A percentile compares a stretch with the other conserved stretches of the same genome.
Evolutionary conservation across 2,329 filamentous ascomycete genomes (phyloP).

Genomic region (Sporothrix pallida): DNA sequence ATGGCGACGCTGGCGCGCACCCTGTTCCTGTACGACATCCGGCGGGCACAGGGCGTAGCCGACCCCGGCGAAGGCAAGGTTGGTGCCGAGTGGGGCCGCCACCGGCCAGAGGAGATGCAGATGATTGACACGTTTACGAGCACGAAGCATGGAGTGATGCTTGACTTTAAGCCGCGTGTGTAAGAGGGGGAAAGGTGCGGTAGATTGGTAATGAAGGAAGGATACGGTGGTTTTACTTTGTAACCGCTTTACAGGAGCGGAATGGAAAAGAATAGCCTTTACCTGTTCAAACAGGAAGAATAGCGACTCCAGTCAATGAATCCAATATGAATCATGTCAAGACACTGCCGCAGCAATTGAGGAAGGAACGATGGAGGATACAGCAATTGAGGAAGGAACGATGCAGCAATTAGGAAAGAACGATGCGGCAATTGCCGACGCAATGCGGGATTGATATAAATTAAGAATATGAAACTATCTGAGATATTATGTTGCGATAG

Average conservation of each 20-base stretch:
- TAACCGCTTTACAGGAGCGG: no score
- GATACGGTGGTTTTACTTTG: background rate
- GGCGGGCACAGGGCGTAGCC: slow-evolving; percentile 54
- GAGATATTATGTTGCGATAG: background rate
- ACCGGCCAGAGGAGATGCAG: slow-evolving; percentile 68
- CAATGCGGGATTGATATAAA: background rate
- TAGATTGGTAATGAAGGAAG: background rate
- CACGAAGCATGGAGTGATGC: slow-evolving; percentile 71
- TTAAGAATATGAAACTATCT: background rate
- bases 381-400: background rate
- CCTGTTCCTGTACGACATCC: slow-evolving; percentile 66
- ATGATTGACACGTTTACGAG: slow-evolving; percentile 75
- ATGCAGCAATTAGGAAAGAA: background rate
- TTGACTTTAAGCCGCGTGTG: slow-evolving; percentile 58
- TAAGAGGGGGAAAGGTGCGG: background rate
- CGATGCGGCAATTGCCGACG: background rate
- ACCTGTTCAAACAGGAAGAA: background rate
- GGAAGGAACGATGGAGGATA: no score
- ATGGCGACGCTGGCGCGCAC: slow-evolving; percentile 65
- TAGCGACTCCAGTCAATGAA: background rate
- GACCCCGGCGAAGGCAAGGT: slow-evolving; percentile 60
- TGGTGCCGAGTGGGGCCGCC: slow-evolving; percentile 59
- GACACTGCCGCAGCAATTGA: no score
- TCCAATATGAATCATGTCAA: background rate
- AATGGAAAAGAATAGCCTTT: no score